Evolutionary conservation across 2,329 filamentous ascomycete genomes (phyloP), one percentile per base, ranked within the genome.

Genomic region (Xylaria polymorpha): DNA sequence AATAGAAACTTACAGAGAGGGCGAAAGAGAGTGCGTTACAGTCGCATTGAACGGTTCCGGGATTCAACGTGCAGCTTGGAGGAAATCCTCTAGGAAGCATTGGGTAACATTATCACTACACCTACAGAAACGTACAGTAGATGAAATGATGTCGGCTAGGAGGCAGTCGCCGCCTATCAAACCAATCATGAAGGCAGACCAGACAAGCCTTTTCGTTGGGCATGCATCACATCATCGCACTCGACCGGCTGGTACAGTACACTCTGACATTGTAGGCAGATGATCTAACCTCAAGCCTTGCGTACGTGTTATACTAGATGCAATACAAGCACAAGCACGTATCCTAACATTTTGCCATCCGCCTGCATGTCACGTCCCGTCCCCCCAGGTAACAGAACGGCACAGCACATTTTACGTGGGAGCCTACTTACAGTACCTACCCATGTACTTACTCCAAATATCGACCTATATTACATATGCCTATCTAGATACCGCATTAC

Each of bases 61-160:
- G 67, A 69, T 66, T 66, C 62, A 41, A 55, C 46, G 29, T 69
- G 67, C 67, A 66, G 58, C 29, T 59, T 53, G 50, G 43, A 59
- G 51, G 41, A 29, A 59, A 69, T 69, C 67, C 67, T 69, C 43
- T n/a, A 62, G 61, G 57, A 61, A 53, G 20, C 58, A 57, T 57
- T 57, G 37, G 25, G 44, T 61, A 59, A 25, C 39, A 29, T 22
- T 55, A 32, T 41, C 53, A 62, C 39, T n/a, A 59, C 37, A 53
- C 51, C 22, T 25, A 25, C 15, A 20, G n/a, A 61, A 43, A 51
- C 51, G 35, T n/a, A n/a, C n/a, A n/a, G n/a, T 18, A 61, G 29
- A 61, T 57, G 51, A 41, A 61, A 61, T 66, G 29, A 55, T 56
- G n/a, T 12, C 48, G 41, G 48, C 46, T 20, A 10, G 32, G 12